Evolutionary conservation across 495 filamentous ascomycete genomes (phyloP).

Genomic region (Elasticomyces elasticus): DNA sequence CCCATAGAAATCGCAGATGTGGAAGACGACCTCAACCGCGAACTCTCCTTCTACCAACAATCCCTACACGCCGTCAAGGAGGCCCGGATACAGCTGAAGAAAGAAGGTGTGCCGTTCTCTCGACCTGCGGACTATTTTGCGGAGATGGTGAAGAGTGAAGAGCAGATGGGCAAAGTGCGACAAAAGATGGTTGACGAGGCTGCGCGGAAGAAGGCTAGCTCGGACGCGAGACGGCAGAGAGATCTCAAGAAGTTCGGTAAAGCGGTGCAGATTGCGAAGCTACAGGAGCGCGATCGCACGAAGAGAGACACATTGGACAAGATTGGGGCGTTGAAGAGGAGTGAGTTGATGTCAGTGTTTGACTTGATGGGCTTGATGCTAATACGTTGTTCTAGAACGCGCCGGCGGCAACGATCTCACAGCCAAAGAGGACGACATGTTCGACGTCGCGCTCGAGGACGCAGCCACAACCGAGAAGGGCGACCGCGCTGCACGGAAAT

Average conservation of each 20-base stretch:
- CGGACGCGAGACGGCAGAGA: slow-evolving; percentile 80
- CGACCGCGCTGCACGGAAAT: slow-evolving; percentile 38
- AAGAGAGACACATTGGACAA: slow-evolving; percentile 88
- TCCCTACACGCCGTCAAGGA: slow-evolving; percentile 65
- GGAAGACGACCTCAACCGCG: slow-evolving; percentile 79
- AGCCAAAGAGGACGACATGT: slow-evolving; percentile 75
- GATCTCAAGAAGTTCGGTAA: slow-evolving; percentile 99
- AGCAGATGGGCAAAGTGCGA: slow-evolving; percentile 95
- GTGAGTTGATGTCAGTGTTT: slow-evolving; percentile 42
- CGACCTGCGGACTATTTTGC: slow-evolving; percentile 92
- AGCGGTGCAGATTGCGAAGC: slow-evolving; percentile 91
- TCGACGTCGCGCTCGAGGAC: slow-evolving; percentile 87
- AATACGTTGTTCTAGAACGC: slow-evolving; percentile 53
- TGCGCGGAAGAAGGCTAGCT: slow-evolving; percentile 78
- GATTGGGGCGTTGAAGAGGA: slow-evolving; percentile 86
- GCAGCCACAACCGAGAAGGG: slow-evolving; percentile 40
- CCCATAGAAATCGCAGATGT: slow-evolving; percentile 53
- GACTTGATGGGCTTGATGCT: slow-evolving; percentile 20
- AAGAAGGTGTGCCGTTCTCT: slow-evolving; percentile 74
- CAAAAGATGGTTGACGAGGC: slow-evolving; percentile 87
- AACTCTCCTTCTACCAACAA: slow-evolving; percentile 89
- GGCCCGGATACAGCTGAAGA: slow-evolving; percentile 62
- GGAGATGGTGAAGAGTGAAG: slow-evolving; percentile 96
- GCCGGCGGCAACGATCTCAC: slow-evolving; percentile 52
- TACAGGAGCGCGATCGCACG: slow-evolving; percentile 83